Conservation (phyloP, 768 basidiomycete species). For the Steccherinum ochraceum region DNA sequence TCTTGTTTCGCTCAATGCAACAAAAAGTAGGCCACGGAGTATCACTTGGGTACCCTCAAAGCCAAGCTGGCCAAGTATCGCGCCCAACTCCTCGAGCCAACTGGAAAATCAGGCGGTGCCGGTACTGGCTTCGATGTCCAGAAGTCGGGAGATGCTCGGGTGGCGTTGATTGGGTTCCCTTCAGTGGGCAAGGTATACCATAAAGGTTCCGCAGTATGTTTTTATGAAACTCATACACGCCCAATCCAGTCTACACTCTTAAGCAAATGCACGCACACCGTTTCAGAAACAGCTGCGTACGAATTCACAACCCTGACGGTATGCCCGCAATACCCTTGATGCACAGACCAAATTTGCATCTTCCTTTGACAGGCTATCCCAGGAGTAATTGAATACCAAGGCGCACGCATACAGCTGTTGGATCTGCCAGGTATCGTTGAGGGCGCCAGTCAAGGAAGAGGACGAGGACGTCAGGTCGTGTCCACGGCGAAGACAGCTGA, state of each 20-base stretch:
- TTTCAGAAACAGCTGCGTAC: conserved; percentile 84
- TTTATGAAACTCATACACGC: background rate
- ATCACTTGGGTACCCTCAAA: conserved; percentile 89
- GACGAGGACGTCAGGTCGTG: conserved; percentile 94
- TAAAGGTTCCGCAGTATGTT: background rate
- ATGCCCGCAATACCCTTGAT: conserved; percentile 14
- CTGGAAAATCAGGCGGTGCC: conserved; percentile 71
- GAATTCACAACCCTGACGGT: conserved; percentile 93
- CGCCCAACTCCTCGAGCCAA: conserved; percentile 89
- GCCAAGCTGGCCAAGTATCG: conserved; percentile 94
- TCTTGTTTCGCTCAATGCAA: conserved; percentile 1
- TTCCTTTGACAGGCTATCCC: conserved; percentile 70
- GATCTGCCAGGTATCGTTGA: conserved; percentile 97
- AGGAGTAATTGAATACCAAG: conserved; percentile 94
- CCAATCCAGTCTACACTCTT: conserved; percentile 74
- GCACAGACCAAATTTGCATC: background rate
- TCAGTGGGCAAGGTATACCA: conserved; percentile 78
- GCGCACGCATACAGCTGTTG: conserved; percentile 87
- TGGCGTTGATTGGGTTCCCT: conserved; percentile 92
- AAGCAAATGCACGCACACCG: conserved; percentile 87
- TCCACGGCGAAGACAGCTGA: conserved; percentile 59
- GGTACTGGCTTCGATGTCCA: conserved; percentile 89
- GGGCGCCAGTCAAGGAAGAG: conserved; percentile 85
- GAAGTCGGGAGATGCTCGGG: conserved; percentile 82
- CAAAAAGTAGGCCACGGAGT: conserved; percentile 72